Conservation (phyloP, 805 yeast species). For the Ogataea corticis region DNA sequence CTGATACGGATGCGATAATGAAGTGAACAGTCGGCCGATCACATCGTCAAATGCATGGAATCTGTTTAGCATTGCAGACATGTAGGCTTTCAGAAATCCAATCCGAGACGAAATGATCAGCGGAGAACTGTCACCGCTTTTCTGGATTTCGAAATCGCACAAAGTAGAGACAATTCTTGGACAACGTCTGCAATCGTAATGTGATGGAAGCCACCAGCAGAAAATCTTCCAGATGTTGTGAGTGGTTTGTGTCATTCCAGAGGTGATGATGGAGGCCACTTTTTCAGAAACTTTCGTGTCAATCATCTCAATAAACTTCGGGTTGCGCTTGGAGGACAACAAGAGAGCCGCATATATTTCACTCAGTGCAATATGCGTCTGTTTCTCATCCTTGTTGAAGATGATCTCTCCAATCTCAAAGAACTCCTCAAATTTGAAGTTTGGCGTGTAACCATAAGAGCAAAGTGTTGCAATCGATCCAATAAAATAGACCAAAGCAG, state of each 20-base stretch:
- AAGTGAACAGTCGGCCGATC: conserved; percentile 44
- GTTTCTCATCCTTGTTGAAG: conserved; percentile 67
- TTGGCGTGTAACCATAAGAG: conserved; percentile 43
- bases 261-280: conserved; percentile 46
- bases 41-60: conserved; percentile 49
- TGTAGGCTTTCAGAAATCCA: conserved; percentile 48
- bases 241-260: conserved; percentile 73
- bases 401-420: conserved; percentile 47
- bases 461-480: conserved; percentile 50
- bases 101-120: conserved; percentile 64
- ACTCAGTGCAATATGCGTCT: conserved; percentile 71
- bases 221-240: conserved; percentile 73
- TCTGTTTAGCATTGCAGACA: conserved; percentile 34
- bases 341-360: conserved; percentile 71
- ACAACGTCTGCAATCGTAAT: conserved; percentile 66
- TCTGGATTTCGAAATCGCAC: conserved; percentile 47
- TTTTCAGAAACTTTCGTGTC: conserved; percentile 49
- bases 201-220: conserved; percentile 71
- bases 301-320: conserved; percentile 35
- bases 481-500: conserved; percentile 60
- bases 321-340: conserved; percentile 43
- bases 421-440: conserved; percentile 51
- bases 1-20: conserved; percentile 67
- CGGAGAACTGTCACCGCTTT: conserved; percentile 54
- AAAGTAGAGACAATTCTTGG: conserved; percentile 50